phyloP scores from a whole-genome alignment of 164 flowering plant species.

The Brasenia schreberi region DNA sequence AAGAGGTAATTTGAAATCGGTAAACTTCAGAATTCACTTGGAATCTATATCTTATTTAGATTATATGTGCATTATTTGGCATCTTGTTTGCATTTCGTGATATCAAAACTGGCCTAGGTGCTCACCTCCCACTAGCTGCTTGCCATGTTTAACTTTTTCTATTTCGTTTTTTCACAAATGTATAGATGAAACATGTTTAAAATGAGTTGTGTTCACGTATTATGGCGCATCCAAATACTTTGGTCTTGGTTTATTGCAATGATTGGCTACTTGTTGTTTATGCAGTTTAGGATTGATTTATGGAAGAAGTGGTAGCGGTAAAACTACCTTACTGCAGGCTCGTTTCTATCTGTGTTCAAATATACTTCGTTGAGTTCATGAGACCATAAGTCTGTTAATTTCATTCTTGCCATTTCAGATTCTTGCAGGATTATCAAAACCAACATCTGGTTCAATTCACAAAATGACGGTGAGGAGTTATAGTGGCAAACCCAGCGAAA shows the following conservation, averaged over 20 bases:
- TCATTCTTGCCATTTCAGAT: slow-evolving; percentile 29
- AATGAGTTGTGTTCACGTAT: too few relatives aligned
- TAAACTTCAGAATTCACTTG: too few relatives aligned
- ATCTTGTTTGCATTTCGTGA: too few relatives aligned
- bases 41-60: too few relatives aligned
- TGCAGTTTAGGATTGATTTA: slow-evolving; percentile 91
- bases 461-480: slow-evolving; percentile 40
- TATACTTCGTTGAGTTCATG: neutral
- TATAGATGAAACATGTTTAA: too few relatives aligned
- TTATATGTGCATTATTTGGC: too few relatives aligned
- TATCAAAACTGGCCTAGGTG: too few relatives aligned
- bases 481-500: slow-evolving; percentile 41
- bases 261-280: slow-evolving; percentile 2
- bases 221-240: neutral
- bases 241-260: neutral
- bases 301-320: slow-evolving; percentile 98
- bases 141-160: too few relatives aligned
- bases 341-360: slow-evolving; percentile 4
- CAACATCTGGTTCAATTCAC: slow-evolving; percentile 78
- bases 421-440: slow-evolving; percentile 82
- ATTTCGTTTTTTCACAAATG: too few relatives aligned
- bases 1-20: slow-evolving; percentile 38
- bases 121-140: too few relatives aligned
- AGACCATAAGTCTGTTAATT: neutral
- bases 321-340: slow-evolving; percentile 96